Base-by-base conservation (phyloP, 495 filamentous ascomycete genomes). In the Neurospora africana region DNA sequence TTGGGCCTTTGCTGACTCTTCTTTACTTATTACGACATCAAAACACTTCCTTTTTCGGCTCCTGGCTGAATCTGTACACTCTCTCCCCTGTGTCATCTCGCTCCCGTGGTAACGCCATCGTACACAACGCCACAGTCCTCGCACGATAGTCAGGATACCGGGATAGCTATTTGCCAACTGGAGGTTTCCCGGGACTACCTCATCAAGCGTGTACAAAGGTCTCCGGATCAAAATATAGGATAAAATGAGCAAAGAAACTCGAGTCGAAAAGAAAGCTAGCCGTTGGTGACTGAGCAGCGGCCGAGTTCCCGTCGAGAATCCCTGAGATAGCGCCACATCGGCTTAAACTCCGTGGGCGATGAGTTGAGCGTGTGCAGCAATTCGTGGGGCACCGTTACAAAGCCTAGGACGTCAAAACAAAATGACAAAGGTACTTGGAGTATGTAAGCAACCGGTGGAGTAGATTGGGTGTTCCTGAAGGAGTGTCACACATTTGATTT, bases 381-480 rank as follows among this genome's bases (percentile, higher is more conserved):
- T 33, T 13, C 15, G 53, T 33, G 15, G 27, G 27, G 53, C 53
- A 3, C 53, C 53, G 53, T 65, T 65, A 33, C 27, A 33, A 65
- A 65, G 15, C 15, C 53, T 19, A 33, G 15, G 27, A 65, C 23
- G 53, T 65, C 53, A 65, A 65, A 19, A 33, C 27, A 65, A 65
- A 33, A 33, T 65, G 53, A 65, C 53, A 65, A 61, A 61, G 53
- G 53, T 65, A 65, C 53, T 65, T 65, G 27, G 6, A 30, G 53
- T 33, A 65, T 65, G 53, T 65, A 65, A 33, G 27, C 53, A 65
- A 65, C 53, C 27, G 15, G 27, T 65, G 13, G 53, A 65, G 67
- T 69, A 76, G 53, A 78, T 76, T 76, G 53, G 44, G 70, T 73
- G 76, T 77, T 79, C 74, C 70, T 79, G 71, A 70, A 65, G 17